Base-by-base conservation (phyloP, 2,329 filamentous ascomycete genomes). In the Penicillium sp. region DNA sequence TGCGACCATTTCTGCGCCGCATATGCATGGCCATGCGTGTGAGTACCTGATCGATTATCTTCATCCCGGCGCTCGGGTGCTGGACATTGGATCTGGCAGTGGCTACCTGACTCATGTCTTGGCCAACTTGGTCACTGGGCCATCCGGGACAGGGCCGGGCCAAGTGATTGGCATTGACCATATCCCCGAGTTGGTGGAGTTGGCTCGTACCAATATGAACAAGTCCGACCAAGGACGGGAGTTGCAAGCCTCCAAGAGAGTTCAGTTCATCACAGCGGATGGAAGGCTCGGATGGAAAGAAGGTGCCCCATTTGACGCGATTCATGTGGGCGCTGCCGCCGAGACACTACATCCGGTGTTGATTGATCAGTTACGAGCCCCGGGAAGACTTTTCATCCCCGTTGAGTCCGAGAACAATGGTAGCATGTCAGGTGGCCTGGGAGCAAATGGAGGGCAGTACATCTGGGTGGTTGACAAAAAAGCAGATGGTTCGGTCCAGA, bases 241-340 rank as follows among this genome's bases (percentile, higher is more conserved):
- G 8, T 64, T 93, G 37, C 62, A 95, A 10, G 72, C 74, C 1
- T 68, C 63, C 0, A 84, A 82, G 0, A 75, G 72, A 4, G 84
- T 89, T 28, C 70, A 71, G 40, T 93, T 93, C 56, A 72, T 89
- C 1, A 72, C 79, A 0, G 88, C 80, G 0, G 89, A 95, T 66
- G 84, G 84, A 1, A 65, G 84, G 4, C 72, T 76, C 45, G 84
- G 84, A 1, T 82, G 76, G 74, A 55, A 71, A 2, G 75, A 73
- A 65, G 39, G 66, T 55, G 54, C 76, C 67, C 44, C 79, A 0
- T 98, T 90, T 73, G 87, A 96, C 72, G 89, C 85, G 2, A 96
- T 98, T 42, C 92, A 96, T 60, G 92, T 96, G 2, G 92, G 92
- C 0, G 92, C 92, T 0, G 85, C 87, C 6, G 90, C 90, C 0